phyloP scores from a whole-genome alignment of 139 green algal species.

The Eudorina sp. region DNA sequence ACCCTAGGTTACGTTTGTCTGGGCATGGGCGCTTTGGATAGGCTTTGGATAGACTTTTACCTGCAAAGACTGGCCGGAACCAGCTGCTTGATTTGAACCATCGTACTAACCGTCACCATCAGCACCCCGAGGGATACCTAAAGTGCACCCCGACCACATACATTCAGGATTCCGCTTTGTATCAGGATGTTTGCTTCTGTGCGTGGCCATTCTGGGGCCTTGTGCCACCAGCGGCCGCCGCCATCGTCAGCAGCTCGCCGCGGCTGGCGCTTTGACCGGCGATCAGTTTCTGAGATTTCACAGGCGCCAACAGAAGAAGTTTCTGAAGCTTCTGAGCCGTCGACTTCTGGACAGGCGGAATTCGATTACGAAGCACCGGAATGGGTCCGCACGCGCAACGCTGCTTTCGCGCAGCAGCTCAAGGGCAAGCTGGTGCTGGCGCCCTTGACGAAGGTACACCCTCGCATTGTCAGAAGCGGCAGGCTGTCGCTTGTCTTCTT shows the following conservation, averaged over 20 bases:
- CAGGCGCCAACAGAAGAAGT: not conserved
- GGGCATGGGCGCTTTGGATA: too few species aligned
- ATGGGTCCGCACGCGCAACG: slow-evolving; percentile 54
- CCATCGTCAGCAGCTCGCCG: not conserved
- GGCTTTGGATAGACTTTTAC: too few species aligned
- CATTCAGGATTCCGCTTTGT: too few species aligned
- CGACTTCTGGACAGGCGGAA: slow-evolving; percentile 2
- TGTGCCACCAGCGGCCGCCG: not conserved
- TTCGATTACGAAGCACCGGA: slow-evolving; percentile 25
- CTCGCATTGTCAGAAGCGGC: not conserved
- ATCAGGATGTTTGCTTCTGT: not conserved
- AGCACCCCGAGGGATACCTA: too few species aligned
- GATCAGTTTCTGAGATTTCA: not conserved
- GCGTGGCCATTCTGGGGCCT: not conserved
- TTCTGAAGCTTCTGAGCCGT: not conserved
- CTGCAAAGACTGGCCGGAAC: too few species aligned
- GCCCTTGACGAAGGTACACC: slow-evolving; percentile 67
- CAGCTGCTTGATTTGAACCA: too few species aligned
- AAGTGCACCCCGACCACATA: too few species aligned
- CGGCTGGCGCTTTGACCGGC: not conserved
- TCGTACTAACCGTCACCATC: too few species aligned
- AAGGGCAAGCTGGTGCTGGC: slow-evolving; percentile 76
- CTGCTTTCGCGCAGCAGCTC: slow-evolving; percentile 55
- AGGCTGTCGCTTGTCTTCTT: not conserved
- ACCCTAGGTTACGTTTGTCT: too few species aligned